These are phyloP conservation scores for Kurtzmaniella quercitrusa DNA, from an alignment of 1,139 yeast species.

Conservation along the genomic window DNA sequence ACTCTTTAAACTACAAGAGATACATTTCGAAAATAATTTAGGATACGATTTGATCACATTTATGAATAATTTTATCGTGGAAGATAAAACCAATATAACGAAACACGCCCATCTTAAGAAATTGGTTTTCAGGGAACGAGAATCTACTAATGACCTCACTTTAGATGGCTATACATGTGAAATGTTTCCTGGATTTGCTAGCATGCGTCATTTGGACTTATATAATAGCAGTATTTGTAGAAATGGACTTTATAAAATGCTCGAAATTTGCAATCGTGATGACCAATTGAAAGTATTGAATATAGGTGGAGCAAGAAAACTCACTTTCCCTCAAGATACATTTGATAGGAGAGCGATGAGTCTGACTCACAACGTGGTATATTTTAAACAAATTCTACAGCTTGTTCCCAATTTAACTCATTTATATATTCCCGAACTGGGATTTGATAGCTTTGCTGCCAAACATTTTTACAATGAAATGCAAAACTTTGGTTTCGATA, in stretches of 20 bases:
- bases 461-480: slow-evolving; percentile 25
- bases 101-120: slow-evolving; percentile 14
- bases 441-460: slow-evolving; percentile 35
- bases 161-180: slow-evolving; percentile 22
- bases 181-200: slow-evolving; percentile 23
- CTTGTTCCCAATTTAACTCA: slow-evolving; percentile 20
- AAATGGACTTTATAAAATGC: slow-evolving; percentile 28
- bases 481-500: slow-evolving; percentile 12
- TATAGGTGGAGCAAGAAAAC: slow-evolving; percentile 30
- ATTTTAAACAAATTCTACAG: slow-evolving; percentile 18
- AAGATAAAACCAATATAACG: not conserved
- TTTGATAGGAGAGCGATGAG: slow-evolving; percentile 8
- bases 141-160: slow-evolving; percentile 15
- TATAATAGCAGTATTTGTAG: slow-evolving; percentile 30
- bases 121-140: slow-evolving; percentile 29
- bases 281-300: slow-evolving; percentile 16
- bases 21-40: slow-evolving; percentile 33
- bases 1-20: slow-evolving; percentile 13
- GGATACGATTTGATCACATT: slow-evolving; percentile 26
- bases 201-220: slow-evolving; percentile 28
- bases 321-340: slow-evolving; percentile 28
- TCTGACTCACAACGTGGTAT: not conserved
- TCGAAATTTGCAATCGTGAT: slow-evolving; percentile 17
- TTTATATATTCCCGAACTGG: slow-evolving; percentile 32
- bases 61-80: slow-evolving; percentile 26